Evolutionary conservation across 768 basidiomycete genomes (phyloP).

Genomic region (Lactarius hatsudake): DNA sequence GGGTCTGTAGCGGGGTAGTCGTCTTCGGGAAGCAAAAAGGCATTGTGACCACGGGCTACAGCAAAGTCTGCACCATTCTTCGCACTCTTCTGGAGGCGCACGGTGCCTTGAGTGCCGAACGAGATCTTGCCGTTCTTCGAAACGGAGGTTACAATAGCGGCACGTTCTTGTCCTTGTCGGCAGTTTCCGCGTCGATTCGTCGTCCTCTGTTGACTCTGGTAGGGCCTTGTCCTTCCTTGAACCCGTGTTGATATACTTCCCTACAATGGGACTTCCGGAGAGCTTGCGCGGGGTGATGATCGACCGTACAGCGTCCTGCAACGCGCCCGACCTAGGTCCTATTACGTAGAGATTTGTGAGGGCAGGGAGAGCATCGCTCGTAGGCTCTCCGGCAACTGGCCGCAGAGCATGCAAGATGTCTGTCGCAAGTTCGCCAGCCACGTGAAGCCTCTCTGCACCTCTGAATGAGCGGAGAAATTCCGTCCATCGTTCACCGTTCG

Average conservation of each 20-base stretch:
- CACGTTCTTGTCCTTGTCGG: background rate
- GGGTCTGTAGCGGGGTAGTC: background rate
- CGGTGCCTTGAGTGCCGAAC: background rate
- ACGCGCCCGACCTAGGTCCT: background rate
- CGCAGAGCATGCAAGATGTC: background rate
- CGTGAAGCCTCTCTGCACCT: background rate
- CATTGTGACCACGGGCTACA: background rate
- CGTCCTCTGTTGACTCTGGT: background rate
- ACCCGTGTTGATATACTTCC: background rate
- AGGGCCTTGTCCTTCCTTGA: background rate
- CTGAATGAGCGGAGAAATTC: background rate
- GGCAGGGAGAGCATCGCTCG: background rate
- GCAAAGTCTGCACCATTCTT: background rate
- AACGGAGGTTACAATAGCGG: background rate
- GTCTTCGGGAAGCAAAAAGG: too few species aligned
- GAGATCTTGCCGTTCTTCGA: background rate
- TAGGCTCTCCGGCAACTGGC: background rate
- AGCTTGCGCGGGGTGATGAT: background rate
- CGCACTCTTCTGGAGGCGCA: background rate
- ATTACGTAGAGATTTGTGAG: background rate
- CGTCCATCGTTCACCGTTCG: background rate
- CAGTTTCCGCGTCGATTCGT: background rate
- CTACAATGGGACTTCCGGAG: background rate
- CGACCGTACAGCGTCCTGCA: background rate
- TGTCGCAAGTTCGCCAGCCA: background rate